Conservation (phyloP, 2,329 filamentous ascomycete genomes). For the Mycosphaerella sp. region DNA sequence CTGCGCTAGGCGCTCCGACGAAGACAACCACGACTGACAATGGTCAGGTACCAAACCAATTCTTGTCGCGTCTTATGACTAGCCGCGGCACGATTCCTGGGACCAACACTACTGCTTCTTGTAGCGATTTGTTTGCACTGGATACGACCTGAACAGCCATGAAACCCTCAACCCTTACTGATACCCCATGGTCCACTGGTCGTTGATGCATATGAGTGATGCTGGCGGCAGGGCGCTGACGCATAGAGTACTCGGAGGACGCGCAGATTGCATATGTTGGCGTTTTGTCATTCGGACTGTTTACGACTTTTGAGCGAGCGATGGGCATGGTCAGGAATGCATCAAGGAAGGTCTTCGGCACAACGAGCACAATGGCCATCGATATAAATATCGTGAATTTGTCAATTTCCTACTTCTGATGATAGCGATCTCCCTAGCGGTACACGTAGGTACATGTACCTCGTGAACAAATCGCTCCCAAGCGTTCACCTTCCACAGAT, state of each 20-base stretch:
- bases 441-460: no score
- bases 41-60: constrained; percentile 35
- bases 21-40: constrained; percentile 3
- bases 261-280: constrained; percentile 9
- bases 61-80: constrained; percentile 40
- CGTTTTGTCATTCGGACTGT: constrained; percentile 1
- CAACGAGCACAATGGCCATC: background rate
- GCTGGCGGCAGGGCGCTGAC: constrained; percentile 13
- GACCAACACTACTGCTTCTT: constrained; percentile 27
- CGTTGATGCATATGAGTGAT: background rate
- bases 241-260: constrained; percentile 11
- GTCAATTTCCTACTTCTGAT: no score
- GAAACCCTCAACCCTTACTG: background rate
- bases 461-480: no score
- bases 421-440: no score
- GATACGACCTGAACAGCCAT: constrained; percentile 9
- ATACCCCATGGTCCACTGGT: constrained; percentile 8
- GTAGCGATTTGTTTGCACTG: constrained; percentile 26
- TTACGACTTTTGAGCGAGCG: constrained; percentile 2
- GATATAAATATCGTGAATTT: background rate
- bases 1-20: constrained; percentile 12
- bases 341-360: background rate
- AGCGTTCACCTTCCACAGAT: no score
- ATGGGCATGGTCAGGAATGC: background rate
- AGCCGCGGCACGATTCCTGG: constrained; percentile 28